Conservation (phyloP, 2,329 filamentous ascomycete genomes). For the Emmonsia crescens region DNA sequence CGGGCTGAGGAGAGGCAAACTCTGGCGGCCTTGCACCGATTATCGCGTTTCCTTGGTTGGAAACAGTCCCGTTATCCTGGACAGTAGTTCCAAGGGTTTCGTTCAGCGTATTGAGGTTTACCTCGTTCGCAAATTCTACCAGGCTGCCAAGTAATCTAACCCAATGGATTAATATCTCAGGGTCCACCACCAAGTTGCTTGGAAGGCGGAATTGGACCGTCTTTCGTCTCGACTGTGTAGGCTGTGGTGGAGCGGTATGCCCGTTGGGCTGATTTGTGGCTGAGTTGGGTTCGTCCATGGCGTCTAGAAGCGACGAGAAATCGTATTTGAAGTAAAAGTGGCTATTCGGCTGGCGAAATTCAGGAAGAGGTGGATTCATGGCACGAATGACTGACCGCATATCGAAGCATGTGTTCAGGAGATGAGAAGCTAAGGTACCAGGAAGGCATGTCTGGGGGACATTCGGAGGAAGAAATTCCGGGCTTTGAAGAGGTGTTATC, state of each 20-base stretch:
- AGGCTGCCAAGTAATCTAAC: conserved; percentile 10
- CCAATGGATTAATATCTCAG: conserved; percentile 12
- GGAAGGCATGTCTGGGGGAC: conserved; percentile 5
- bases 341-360: not conserved
- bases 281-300: not conserved
- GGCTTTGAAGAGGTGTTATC: conserved; percentile 8
- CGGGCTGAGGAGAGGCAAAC: conserved; percentile 4
- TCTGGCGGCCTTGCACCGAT: not conserved
- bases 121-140: conserved; percentile 10
- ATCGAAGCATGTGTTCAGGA: conserved; percentile 12
- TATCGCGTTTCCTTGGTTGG: not conserved
- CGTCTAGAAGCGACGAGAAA: conserved; percentile 12
- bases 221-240: conserved; percentile 6
- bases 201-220: conserved; percentile 13
- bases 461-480: conserved; percentile 11
- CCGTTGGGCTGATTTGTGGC: not conserved
- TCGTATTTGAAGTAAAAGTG: conserved; percentile 11
- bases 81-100: conserved; percentile 9
- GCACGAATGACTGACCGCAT: conserved; percentile 8
- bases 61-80: not conserved
- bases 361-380: conserved; percentile 8
- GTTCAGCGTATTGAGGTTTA: conserved; percentile 4
- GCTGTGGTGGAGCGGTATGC: not conserved
- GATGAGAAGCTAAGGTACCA: conserved; percentile 7
- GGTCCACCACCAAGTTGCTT: conserved; percentile 9